Evolutionary conservation across 305 asterid species (phyloP).

Genomic region (Fraxinus xanthoxyloides): DNA sequence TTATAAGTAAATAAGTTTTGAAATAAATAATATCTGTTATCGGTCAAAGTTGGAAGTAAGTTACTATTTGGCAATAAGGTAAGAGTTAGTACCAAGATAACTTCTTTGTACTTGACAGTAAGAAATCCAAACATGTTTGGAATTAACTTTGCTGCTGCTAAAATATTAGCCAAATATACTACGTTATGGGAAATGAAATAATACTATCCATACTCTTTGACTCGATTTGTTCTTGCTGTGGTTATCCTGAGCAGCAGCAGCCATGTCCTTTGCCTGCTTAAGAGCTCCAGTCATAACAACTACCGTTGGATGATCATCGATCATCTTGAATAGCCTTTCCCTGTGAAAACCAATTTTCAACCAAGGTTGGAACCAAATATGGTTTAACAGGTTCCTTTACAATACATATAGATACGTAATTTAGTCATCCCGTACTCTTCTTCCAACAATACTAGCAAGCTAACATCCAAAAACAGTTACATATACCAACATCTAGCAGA

Average conservation of each 20-base stretch:
- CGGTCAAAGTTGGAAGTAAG: neutral
- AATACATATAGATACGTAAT: neutral
- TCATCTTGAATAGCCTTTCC: neutral
- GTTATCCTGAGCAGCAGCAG: constrained; percentile 18
- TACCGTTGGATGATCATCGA: neutral
- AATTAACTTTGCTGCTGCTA: neutral
- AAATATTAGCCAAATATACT: neutral
- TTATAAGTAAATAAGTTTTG: neutral
- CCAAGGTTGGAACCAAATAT: neutral
- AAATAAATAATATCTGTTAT: neutral
- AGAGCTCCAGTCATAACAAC: neutral
- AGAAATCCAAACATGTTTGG: neutral
- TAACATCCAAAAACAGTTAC: neutral
- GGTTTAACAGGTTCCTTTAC: neutral
- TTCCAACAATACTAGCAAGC: neutral
- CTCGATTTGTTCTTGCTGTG: constrained; percentile 51
- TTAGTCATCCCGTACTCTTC: neutral
- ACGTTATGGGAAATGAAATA: neutral
- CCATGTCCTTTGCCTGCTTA: neutral
- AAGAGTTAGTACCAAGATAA: neutral
- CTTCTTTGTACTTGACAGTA: neutral
- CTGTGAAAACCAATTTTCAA: neutral
- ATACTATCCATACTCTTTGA: constrained; percentile 39
- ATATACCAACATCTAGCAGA: neutral
- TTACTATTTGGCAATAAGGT: neutral